Percentiles rank a stretch among this genome's conserved stretches.
Evolutionary conservation across 345 rosid genomes (phyloP).

Genomic region (Brassica napus): DNA sequence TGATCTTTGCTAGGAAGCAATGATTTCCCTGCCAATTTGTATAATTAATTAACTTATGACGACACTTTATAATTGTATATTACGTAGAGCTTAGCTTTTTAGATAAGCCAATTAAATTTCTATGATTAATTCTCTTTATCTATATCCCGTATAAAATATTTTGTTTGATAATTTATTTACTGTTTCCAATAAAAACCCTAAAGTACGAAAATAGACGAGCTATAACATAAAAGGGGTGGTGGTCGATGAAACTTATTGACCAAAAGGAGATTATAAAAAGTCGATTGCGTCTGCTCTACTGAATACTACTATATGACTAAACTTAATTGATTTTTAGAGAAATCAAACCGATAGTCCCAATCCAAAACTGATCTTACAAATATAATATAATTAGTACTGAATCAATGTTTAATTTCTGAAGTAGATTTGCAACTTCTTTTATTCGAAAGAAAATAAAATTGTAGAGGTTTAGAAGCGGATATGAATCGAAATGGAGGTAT

Average conservation of each 20-base stretch:
- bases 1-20: slow-evolving; percentile 90
- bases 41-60: background rate
- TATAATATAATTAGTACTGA: background rate
- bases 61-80: background rate
- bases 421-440: background rate
- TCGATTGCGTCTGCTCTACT: slow-evolving; percentile 21
- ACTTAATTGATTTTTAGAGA: background rate
- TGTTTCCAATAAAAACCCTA: slow-evolving; percentile 6
- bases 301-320: background rate
- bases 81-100: background rate
- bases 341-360: background rate
- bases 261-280: slow-evolving; percentile 2
- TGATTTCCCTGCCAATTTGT: slow-evolving; percentile 66
- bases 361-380: background rate
- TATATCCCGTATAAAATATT: background rate
- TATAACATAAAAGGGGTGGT: slow-evolving; percentile 5
- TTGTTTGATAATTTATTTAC: background rate
- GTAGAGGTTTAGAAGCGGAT: background rate
- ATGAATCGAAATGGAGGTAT: background rate
- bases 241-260: slow-evolving; percentile 29
- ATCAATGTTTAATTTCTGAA: background rate
- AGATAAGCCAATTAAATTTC: background rate
- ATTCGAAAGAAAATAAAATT: background rate
- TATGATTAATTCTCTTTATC: background rate
- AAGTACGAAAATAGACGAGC: background rate